Conservation (phyloP, 2,329 filamentous ascomycete genomes). For the Mycosphaerella sp. region DNA sequence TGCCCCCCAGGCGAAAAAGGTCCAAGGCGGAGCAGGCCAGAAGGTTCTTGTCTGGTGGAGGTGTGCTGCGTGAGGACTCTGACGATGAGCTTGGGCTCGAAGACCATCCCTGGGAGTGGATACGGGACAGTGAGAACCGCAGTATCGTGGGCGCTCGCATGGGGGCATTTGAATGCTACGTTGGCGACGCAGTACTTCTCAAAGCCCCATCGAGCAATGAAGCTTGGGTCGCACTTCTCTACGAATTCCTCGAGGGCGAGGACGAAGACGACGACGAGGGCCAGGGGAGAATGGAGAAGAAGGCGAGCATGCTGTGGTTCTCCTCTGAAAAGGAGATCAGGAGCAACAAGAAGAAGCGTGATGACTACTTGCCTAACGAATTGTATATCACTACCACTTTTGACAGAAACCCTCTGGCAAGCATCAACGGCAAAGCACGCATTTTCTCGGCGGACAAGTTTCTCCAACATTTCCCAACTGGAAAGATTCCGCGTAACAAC, state of each 20-base stretch:
- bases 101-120: conserved; percentile 49
- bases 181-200: conserved; percentile 80
- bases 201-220: conserved; percentile 79
- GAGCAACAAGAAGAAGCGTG: conserved; percentile 75
- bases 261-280: conserved; percentile 50
- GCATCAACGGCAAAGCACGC: conserved; percentile 82
- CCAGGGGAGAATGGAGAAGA: conserved; percentile 50
- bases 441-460: conserved; percentile 70
- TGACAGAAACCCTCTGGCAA: conserved; percentile 78
- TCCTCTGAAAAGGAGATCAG: conserved; percentile 83
- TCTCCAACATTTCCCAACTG: conserved; percentile 62
- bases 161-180: conserved; percentile 69
- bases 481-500: conserved; percentile 65
- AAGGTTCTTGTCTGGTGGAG: conserved; percentile 51
- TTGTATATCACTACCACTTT: conserved; percentile 84
- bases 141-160: conserved; percentile 73
- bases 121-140: conserved; percentile 47
- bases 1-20: conserved; percentile 39
- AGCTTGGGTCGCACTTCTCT: conserved; percentile 87
- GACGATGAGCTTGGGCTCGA: conserved; percentile 70
- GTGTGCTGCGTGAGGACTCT: conserved; percentile 68
- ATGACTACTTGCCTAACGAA: conserved; percentile 75
- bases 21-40: conserved; percentile 44
- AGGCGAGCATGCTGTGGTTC: conserved; percentile 93
- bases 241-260: conserved; percentile 69